phyloP scores from a whole-genome alignment of 1,139 yeast genomes.

The Taphrina communis region DNA sequence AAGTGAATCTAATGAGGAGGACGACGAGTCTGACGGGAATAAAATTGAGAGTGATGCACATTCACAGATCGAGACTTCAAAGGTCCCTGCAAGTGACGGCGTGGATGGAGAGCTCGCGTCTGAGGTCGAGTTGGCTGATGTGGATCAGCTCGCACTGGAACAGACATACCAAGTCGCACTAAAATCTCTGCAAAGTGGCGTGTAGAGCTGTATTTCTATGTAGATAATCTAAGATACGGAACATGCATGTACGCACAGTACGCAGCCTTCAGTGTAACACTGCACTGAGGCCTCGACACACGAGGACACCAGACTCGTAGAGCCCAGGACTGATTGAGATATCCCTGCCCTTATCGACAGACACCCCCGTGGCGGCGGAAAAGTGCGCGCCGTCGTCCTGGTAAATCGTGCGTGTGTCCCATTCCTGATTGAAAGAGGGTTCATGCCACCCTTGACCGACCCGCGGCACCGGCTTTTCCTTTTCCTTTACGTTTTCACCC shows the following conservation, averaged over 20 bases:
- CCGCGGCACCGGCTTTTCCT: neutral
- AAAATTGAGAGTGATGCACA: neutral
- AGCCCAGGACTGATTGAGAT: constrained; percentile 23
- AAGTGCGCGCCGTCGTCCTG: constrained; percentile 30
- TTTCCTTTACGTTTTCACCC: neutral
- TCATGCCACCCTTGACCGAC: constrained; percentile 21
- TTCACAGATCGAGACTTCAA: neutral
- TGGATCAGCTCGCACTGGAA: constrained; percentile 20
- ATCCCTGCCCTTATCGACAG: constrained; percentile 12
- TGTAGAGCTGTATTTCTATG: neutral
- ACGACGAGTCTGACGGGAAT: neutral
- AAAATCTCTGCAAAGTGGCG: constrained; percentile 8
- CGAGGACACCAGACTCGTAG: constrained; percentile 29
- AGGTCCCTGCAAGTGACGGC: neutral
- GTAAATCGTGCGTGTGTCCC: constrained; percentile 30
- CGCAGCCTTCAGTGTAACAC: too few relatives aligned
- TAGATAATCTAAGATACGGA: too few relatives aligned
- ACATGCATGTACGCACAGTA: too few relatives aligned
- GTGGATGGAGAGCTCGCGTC: neutral
- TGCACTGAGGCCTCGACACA: constrained; percentile 27
- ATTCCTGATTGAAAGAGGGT: constrained; percentile 10
- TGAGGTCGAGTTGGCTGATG: neutral
- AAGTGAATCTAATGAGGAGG: neutral
- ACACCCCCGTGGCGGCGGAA: constrained; percentile 27
- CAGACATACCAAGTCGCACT: constrained; percentile 20